Conservation (phyloP, 768 basidiomycete species). For the Serendipita sp. region DNA sequence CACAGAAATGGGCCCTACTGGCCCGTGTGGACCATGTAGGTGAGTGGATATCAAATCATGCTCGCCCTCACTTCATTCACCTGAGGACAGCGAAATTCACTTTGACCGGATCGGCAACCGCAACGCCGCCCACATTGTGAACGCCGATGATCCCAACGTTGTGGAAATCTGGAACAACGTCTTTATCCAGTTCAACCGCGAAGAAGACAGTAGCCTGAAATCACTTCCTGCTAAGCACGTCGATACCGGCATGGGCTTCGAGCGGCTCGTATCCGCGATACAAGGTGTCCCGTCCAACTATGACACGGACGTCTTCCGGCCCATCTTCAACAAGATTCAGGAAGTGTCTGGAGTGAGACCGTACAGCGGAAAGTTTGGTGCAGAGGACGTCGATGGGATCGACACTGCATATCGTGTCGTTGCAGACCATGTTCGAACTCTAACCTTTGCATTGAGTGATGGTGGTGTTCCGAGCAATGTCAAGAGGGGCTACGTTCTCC, state of each 20-base stretch:
- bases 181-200: constrained; percentile 97
- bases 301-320: constrained; percentile 89
- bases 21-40: constrained; percentile 96
- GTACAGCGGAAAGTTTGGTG: constrained; percentile 83
- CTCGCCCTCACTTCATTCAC: constrained; percentile 18
- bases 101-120: constrained; percentile 97
- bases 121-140: constrained; percentile 84
- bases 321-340: constrained; percentile 76
- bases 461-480: constrained; percentile 95
- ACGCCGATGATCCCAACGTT: constrained; percentile 91
- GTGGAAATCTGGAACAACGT: constrained; percentile 99
- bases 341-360: constrained; percentile 77
- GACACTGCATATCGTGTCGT: constrained; percentile 97
- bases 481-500: constrained; percentile 91
- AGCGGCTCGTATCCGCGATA: constrained; percentile 85
- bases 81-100: constrained; percentile 58
- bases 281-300: constrained; percentile 92
- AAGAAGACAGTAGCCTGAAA: constrained; percentile 68
- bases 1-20: constrained; percentile 94
- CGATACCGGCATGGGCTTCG: constrained; percentile 99
- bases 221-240: constrained; percentile 84
- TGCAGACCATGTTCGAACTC: constrained; percentile 89
- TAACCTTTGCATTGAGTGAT: constrained; percentile 91
- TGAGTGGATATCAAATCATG: constrained; percentile 17
- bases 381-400: constrained; percentile 87